phyloP scores from a whole-genome alignment of 768 basidiomycete genomes.

The Candolleomyces aberdarensis region DNA sequence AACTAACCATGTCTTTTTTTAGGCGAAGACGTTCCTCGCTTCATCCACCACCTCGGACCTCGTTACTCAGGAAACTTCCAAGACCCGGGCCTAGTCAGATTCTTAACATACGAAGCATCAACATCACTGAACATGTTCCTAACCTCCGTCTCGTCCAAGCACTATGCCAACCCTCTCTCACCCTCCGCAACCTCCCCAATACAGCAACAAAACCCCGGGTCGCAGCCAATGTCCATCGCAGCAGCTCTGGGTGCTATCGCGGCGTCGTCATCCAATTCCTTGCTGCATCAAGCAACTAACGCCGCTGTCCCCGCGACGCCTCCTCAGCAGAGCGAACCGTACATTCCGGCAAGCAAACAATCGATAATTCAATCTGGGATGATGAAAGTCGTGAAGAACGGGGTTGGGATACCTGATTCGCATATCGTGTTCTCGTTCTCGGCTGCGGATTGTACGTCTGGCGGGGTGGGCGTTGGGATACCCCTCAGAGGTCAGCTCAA shows the following conservation, averaged over 20 bases:
- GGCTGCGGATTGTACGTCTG: slow-evolving; percentile 25
- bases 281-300: too few species aligned
- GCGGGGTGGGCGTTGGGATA: slow-evolving; percentile 14
- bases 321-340: not conserved
- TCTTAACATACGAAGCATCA: slow-evolving; percentile 82
- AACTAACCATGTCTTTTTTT: slow-evolving; percentile 5
- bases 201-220: not conserved
- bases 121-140: slow-evolving; percentile 70
- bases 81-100: slow-evolving; percentile 62
- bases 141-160: not conserved
- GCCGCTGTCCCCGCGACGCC: not conserved
- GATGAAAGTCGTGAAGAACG: slow-evolving; percentile 10
- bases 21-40: slow-evolving; percentile 71
- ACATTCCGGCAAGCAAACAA: slow-evolving; percentile 7
- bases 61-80: slow-evolving; percentile 77
- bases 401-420: not conserved
- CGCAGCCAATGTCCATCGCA: slow-evolving; percentile 4
- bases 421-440: slow-evolving; percentile 24
- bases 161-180: not conserved
- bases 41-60: slow-evolving; percentile 81
- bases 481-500: slow-evolving; percentile 14
- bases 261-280: too few species aligned
- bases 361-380: slow-evolving; percentile 1
- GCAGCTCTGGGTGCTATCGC: not conserved
- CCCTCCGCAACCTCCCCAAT: not conserved